These are phyloP conservation scores for Cantharellus anzutake DNA, from an alignment of 768 basidiomycete species.

Conservation along the genomic window DNA sequence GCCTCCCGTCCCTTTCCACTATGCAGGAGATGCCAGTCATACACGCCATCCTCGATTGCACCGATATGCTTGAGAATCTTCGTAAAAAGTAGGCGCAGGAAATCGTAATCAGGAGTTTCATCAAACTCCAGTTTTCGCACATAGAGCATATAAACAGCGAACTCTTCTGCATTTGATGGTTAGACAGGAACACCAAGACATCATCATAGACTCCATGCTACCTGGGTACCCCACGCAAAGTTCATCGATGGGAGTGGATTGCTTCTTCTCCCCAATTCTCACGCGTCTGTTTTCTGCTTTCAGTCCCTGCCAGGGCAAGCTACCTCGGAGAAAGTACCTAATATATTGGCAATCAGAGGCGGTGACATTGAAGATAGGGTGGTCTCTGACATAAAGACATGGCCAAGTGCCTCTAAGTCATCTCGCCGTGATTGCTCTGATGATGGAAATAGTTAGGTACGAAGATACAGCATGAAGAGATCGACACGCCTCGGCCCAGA, in stretches of 20 bases:
- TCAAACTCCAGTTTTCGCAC: slow-evolving; percentile 97
- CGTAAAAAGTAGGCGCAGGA: slow-evolving; percentile 80
- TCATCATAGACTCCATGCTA: slow-evolving; percentile 15
- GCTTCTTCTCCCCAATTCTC: slow-evolving; percentile 99
- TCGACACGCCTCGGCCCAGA: slow-evolving; percentile 63
- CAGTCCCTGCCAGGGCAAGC: not conserved
- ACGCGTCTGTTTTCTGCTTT: slow-evolving; percentile 98
- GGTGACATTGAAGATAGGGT: no score
- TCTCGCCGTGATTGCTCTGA: not conserved
- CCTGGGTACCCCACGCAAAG: slow-evolving; percentile 95
- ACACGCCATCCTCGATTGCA: slow-evolving; percentile 80
- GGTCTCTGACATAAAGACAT: not conserved
- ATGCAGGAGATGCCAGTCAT: slow-evolving; percentile 94
- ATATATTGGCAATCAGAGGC: no score
- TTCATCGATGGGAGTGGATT: slow-evolving; percentile 78
- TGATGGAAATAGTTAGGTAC: not conserved
- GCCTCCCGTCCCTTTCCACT: slow-evolving; percentile 94
- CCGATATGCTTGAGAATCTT: slow-evolving; percentile 78
- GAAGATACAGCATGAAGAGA: slow-evolving; percentile 1
- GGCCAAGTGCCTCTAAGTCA: not conserved
- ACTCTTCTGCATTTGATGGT: slow-evolving; percentile 49
- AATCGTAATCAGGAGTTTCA: slow-evolving; percentile 95
- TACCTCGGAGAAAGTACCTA: not conserved
- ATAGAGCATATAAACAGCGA: slow-evolving; percentile 98
- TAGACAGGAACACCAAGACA: not conserved